These are phyloP conservation scores for Otatea glauca DNA, from an alignment of 176 grass and related monocot genomes.

Conservation along the genomic window DNA sequence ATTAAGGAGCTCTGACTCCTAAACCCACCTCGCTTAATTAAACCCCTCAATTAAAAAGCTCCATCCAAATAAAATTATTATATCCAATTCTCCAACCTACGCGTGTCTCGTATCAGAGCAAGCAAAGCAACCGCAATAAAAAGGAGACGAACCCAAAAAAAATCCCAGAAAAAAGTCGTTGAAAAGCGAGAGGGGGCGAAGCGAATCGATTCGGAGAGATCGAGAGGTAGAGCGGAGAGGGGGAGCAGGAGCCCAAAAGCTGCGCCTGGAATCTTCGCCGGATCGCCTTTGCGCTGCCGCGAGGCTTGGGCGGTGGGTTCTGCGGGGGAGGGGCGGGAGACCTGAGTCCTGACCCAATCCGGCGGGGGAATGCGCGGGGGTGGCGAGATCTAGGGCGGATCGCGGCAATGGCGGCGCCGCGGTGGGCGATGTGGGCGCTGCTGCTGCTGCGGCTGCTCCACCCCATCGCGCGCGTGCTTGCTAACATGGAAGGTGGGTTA, in stretches of 20 bases:
- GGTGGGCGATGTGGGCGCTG: conserved; percentile 44
- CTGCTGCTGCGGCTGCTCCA: conserved; percentile 53
- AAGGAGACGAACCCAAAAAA: neutral
- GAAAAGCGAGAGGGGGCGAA: neutral
- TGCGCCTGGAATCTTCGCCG: conserved; percentile 40
- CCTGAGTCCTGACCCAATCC: neutral
- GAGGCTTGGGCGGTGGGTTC: conserved; percentile 10
- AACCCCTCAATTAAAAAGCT: neutral
- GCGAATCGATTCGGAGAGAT: neutral
- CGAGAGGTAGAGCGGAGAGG: neutral
- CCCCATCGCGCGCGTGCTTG: conserved; percentile 59
- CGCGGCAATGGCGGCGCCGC: conserved; percentile 43
- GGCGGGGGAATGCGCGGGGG: conserved; percentile 50
- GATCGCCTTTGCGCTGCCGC: conserved; percentile 26
- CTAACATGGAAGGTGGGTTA: conserved; percentile 78
- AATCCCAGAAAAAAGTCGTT: conserved; percentile 7
- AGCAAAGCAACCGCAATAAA: conserved; percentile 32
- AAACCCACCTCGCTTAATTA: conserved; percentile 25
- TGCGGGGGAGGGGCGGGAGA: neutral
- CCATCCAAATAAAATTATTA: neutral
- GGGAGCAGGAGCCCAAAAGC: conserved; percentile 33
- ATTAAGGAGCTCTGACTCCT: conserved; percentile 17
- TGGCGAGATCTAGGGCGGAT: conserved; percentile 60
- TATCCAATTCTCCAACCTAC: neutral
- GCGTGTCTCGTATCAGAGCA: conserved; percentile 28